phyloP scores from a whole-genome alignment of 371 early-diverging fungal genomes.

The Dipsacomyces acuminosporus region DNA sequence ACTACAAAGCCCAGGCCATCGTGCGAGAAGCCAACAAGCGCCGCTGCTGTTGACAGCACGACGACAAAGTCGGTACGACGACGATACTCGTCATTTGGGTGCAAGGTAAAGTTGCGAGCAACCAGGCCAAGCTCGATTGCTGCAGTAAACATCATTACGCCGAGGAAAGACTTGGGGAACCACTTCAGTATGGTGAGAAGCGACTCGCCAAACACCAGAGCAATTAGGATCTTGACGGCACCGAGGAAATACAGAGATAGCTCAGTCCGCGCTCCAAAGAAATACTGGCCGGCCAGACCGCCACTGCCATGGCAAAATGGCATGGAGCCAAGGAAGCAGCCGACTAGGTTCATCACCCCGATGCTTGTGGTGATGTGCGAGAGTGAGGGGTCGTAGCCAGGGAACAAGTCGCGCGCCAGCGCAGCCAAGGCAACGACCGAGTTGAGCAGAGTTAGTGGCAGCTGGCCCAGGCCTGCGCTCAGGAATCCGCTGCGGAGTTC shows the following conservation, averaged over 20 bases:
- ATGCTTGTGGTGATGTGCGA: slow-evolving; percentile 65
- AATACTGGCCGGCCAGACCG: slow-evolving; percentile 88
- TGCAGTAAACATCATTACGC: slow-evolving; percentile 81
- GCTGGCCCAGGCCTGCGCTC: slow-evolving; percentile 80
- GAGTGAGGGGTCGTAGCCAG: slow-evolving; percentile 51
- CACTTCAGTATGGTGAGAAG: slow-evolving; percentile 62
- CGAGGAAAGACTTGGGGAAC: slow-evolving; percentile 74
- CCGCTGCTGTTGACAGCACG: slow-evolving; percentile 64
- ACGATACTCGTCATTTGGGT: slow-evolving; percentile 25
- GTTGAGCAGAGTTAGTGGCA: slow-evolving; percentile 81
- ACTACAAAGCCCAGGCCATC: slow-evolving; percentile 78
- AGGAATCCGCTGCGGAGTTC: slow-evolving; percentile 69
- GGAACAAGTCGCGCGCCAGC: slow-evolving; percentile 78
- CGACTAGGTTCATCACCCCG: slow-evolving; percentile 79
- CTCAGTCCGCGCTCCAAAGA: slow-evolving; percentile 85
- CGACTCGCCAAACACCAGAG: slow-evolving; percentile 74
- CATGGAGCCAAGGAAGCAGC: slow-evolving; percentile 81
- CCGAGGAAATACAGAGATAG: slow-evolving; percentile 76
- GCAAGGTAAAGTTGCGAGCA: slow-evolving; percentile 52
- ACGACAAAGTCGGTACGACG: slow-evolving; percentile 62
- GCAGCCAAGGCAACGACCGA: slow-evolving; percentile 78
- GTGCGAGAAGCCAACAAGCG: slow-evolving; percentile 67
- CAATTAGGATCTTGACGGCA: slow-evolving; percentile 64
- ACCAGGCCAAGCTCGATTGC: slow-evolving; percentile 73
- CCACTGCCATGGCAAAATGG: slow-evolving; percentile 86